Evolutionary conservation across 1,284 basidiomycete genomes (phyloP), one percentile per base, ranked within the genome.

Genomic region (Agaricales sp.): DNA sequence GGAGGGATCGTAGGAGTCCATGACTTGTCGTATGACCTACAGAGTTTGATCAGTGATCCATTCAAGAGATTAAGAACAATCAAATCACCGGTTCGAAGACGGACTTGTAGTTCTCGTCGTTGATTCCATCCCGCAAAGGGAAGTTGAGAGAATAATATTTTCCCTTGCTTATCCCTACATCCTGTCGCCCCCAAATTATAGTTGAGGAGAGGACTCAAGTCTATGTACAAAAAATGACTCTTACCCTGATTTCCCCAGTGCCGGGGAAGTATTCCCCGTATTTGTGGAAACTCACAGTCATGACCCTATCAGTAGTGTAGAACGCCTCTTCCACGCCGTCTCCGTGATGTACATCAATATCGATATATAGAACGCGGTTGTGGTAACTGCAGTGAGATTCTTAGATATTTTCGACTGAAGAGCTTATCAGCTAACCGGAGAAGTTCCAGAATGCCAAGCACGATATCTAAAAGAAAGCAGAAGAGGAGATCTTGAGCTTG

Each of bases 251-350:
- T 66, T 97, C 95, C 24, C 96, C 96, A 1, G 96, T 99, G 11
- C 96, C 96, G 16, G 96, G 96, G 70, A 99, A 99, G 67, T 92
- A 99, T 65, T 99, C 96, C 45, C 96, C 96, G 59, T 97, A 99
- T 67, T 99, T 99, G 68, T 99, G 96, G 68, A 99, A 97, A 58
- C 89, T 93, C 62, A 86, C 86, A 0, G 95, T 98, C 96, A 99
- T 99, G 46, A 99, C 96, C 43, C 96, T 76, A 62, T 99, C 95
- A 13, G 96, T 99, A 0, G 94, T 96, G 65, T 98, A 99, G 65
- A 99, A 99, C 0, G 96, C 96, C 66, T 99, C 96, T 64, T 99
- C 96, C 4, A 99, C 96, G 41, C 96, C 96, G 65, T 99, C 96
- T 14, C 96, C 96, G 57, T 99, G 96, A 64, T 99, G 96, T 0